These are phyloP conservation scores for Didymella lethalis DNA, from an alignment of 2,329 filamentous ascomycete genomes.

Conservation along the genomic window DNA sequence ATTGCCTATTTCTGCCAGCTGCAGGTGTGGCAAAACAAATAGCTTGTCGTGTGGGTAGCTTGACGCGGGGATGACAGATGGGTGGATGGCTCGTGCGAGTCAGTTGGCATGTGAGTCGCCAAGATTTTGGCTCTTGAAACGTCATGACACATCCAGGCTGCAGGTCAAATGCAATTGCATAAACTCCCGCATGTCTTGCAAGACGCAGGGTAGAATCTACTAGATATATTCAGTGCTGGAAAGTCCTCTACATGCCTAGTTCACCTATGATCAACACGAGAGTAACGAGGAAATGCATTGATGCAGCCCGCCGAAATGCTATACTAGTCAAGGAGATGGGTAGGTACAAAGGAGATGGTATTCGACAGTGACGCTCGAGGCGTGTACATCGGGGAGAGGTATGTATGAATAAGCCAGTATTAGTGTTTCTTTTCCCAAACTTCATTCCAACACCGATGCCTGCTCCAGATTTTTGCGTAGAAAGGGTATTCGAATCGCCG, in stretches of 20 bases:
- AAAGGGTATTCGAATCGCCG: constrained; percentile 22
- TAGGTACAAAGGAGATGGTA: constrained; percentile 46
- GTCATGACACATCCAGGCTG: constrained; percentile 11
- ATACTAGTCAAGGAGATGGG: constrained; percentile 38
- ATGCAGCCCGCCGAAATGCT: constrained; percentile 41
- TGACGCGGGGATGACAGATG: constrained; percentile 24
- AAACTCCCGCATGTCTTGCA: neutral
- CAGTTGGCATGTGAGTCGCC: constrained; percentile 38
- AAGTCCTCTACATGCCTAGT: constrained; percentile 15
- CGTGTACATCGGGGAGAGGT: constrained; percentile 29
- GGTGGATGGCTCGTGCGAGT: constrained; percentile 28
- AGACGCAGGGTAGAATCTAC: neutral
- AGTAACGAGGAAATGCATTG: constrained; percentile 24
- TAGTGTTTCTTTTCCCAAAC: constrained; percentile 36
- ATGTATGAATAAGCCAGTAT: constrained; percentile 42
- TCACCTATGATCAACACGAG: constrained; percentile 20
- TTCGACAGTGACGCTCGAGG: constrained; percentile 28
- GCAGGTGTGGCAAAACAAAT: constrained; percentile 19
- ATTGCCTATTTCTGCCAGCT: constrained; percentile 21
- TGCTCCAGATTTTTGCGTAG: constrained; percentile 22
- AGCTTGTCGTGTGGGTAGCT: constrained; percentile 25
- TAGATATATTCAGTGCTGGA: constrained; percentile 11
- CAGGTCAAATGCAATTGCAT: constrained; percentile 2
- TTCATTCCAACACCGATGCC: constrained; percentile 25
- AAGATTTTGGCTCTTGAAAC: constrained; percentile 26